Evolutionary conservation across 345 rosid genomes (phyloP).

Genomic region (Ceriops zippeliana): DNA sequence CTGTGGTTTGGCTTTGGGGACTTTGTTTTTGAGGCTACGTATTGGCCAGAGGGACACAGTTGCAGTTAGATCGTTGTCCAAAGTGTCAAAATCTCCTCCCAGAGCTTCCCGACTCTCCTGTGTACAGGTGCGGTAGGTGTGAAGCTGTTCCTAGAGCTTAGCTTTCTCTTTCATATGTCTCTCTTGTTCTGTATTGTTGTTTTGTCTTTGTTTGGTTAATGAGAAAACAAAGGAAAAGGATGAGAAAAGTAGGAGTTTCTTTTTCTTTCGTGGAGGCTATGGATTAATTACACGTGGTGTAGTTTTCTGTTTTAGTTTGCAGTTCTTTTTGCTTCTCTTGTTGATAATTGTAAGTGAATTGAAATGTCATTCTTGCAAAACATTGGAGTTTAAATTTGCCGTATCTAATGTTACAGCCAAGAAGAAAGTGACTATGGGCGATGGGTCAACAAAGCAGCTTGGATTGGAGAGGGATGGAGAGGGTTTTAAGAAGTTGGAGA

Average conservation of each 20-base stretch:
- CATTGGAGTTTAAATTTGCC: conserved; percentile 8
- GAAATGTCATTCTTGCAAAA: not conserved
- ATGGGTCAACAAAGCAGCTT: conserved; percentile 2
- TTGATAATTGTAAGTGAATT: not conserved
- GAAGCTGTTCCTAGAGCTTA: conserved; percentile 25
- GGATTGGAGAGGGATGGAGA: conserved; percentile 15
- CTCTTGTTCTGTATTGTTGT: not conserved
- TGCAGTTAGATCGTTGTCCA: conserved; percentile 29
- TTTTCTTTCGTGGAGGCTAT: not conserved
- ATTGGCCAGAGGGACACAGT: conserved; percentile 19
- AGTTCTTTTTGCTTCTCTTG: not conserved
- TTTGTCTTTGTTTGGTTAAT: conserved; percentile 7
- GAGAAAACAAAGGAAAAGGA: conserved; percentile 15
- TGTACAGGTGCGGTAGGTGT: conserved; percentile 23
- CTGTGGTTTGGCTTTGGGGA: not conserved
- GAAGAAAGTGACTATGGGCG: conserved; percentile 20
- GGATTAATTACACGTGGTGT: not conserved
- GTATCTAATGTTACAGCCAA: conserved; percentile 32
- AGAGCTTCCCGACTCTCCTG: conserved; percentile 16
- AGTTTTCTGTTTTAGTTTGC: not conserved
- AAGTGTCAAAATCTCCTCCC: conserved; percentile 19
- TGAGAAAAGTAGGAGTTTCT: not conserved
- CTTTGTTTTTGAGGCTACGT: not conserved
- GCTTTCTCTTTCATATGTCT: not conserved
- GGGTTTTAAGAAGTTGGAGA: conserved; percentile 17